These are phyloP conservation scores for Withania somnifera DNA, from an alignment of 305 asterid genomes.

Conservation along the genomic window DNA sequence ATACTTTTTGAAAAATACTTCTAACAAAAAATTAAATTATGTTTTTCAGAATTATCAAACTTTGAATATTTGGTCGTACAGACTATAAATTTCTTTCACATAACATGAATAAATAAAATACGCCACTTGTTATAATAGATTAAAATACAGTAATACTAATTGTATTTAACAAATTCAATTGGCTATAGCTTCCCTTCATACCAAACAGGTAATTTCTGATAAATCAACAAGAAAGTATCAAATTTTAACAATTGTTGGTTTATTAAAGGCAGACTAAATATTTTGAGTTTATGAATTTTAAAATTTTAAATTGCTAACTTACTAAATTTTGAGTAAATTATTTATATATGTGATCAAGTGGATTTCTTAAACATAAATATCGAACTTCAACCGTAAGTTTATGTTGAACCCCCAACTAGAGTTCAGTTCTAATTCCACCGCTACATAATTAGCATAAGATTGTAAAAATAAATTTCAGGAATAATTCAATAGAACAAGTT, in stretches of 20 bases:
- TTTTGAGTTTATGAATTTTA: background rate
- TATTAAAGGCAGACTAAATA: background rate
- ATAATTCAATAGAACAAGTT: background rate
- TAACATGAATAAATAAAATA: background rate
- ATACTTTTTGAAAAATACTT: background rate
- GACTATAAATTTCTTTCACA: background rate
- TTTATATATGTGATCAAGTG: background rate
- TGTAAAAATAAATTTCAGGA: background rate
- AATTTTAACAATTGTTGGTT: background rate
- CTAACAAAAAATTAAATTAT: background rate
- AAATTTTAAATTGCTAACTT: no score
- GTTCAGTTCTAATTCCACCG: no score
- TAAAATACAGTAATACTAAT: background rate
- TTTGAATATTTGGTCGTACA: background rate
- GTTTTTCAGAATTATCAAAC: background rate
- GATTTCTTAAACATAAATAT: background rate
- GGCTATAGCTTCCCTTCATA: constrained; percentile 17
- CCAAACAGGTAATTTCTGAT: background rate
- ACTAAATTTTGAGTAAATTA: background rate
- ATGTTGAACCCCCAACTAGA: no score
- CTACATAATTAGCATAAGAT: background rate
- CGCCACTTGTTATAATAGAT: background rate
- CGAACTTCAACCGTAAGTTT: background rate
- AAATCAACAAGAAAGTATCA: background rate
- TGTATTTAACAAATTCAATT: no score